These are phyloP conservation scores for Russula foetens DNA, from an alignment of 768 basidiomycete genomes.

Conservation along the genomic window DNA sequence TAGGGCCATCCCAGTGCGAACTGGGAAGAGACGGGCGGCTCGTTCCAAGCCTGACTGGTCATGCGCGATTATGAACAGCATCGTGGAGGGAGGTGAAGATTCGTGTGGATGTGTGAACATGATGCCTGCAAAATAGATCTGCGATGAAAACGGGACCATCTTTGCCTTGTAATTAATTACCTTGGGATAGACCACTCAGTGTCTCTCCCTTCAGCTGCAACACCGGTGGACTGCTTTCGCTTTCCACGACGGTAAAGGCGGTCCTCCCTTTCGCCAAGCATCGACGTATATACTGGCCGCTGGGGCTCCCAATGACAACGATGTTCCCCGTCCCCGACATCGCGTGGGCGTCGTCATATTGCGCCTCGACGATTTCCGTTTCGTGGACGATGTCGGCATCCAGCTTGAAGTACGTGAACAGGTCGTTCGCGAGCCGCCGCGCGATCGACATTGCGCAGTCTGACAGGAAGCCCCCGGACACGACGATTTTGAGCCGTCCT, in stretches of 20 bases:
- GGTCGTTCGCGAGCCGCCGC: conserved; percentile 55
- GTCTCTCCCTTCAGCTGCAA: conserved; percentile 9
- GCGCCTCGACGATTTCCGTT: conserved; percentile 24
- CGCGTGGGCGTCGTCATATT: conserved; percentile 21
- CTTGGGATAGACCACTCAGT: conserved; percentile 2
- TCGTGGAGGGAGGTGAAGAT: conserved; percentile 24
- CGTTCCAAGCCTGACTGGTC: conserved; percentile 56
- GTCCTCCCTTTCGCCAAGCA: conserved; percentile 17
- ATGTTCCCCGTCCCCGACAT: conserved; percentile 47
- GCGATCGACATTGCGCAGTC: conserved; percentile 44
- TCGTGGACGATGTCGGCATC: conserved; percentile 53
- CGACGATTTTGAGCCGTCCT: conserved; percentile 49
- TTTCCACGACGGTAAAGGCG: conserved; percentile 18
- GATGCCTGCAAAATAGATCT: conserved; percentile 31
- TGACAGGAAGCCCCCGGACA: conserved; percentile 30
- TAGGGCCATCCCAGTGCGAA: conserved; percentile 68
- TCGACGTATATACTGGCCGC: conserved; percentile 21
- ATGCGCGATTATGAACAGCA: conserved; percentile 54
- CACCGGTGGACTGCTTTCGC: neutral
- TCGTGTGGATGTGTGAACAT: conserved; percentile 68
- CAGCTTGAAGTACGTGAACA: conserved; percentile 60
- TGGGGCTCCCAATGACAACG: conserved; percentile 44
- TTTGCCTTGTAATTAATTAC: conserved; percentile 16
- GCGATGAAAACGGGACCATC: neutral
- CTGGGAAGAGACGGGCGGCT: conserved; percentile 65